phyloP scores from a whole-genome alignment of 371 early-diverging fungal species.

The Dinochytrium kinnereticum region DNA sequence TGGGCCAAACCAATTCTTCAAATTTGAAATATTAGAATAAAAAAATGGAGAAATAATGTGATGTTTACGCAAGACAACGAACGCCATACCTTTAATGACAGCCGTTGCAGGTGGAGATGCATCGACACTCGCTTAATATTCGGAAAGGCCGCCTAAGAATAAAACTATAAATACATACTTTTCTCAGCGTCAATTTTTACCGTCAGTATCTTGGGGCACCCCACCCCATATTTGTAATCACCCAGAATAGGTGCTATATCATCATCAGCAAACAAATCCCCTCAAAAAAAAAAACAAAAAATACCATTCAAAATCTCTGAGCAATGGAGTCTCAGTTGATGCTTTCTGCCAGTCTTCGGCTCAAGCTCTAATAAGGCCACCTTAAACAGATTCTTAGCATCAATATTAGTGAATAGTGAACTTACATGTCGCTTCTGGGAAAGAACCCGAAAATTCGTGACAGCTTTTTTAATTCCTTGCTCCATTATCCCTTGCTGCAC shows the following conservation, averaged over 20 bases:
- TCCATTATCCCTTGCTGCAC: not conserved
- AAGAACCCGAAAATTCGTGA: slow-evolving; percentile 33
- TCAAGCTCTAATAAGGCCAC: slow-evolving; percentile 58
- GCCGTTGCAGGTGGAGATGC: slow-evolving; percentile 41
- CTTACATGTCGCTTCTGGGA: slow-evolving; percentile 20
- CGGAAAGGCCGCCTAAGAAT: slow-evolving; percentile 21
- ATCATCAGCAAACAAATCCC: not conserved
- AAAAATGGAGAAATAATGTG: not conserved
- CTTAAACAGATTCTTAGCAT: not conserved
- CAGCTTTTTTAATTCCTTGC: slow-evolving; percentile 38
- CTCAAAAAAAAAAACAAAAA: not conserved
- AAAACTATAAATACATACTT: not conserved
- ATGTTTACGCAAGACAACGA: not conserved
- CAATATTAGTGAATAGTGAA: not conserved
- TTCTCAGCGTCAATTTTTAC: slow-evolving; percentile 17
- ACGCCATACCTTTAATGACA: slow-evolving; percentile 33
- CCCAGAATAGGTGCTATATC: slow-evolving; percentile 54
- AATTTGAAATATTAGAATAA: not conserved
- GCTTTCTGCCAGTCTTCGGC: slow-evolving; percentile 78
- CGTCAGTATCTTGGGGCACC: slow-evolving; percentile 37
- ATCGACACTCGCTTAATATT: slow-evolving; percentile 37
- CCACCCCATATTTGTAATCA: slow-evolving; percentile 59
- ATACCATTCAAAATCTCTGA: slow-evolving; percentile 46
- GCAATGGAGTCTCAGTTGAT: slow-evolving; percentile 78
- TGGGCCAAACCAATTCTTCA: slow-evolving; percentile 42